Percentiles rank a stretch among this genome's conserved stretches.
Conservation (phyloP, 495 filamentous ascomycete species). For the Cercophora scortea region DNA sequence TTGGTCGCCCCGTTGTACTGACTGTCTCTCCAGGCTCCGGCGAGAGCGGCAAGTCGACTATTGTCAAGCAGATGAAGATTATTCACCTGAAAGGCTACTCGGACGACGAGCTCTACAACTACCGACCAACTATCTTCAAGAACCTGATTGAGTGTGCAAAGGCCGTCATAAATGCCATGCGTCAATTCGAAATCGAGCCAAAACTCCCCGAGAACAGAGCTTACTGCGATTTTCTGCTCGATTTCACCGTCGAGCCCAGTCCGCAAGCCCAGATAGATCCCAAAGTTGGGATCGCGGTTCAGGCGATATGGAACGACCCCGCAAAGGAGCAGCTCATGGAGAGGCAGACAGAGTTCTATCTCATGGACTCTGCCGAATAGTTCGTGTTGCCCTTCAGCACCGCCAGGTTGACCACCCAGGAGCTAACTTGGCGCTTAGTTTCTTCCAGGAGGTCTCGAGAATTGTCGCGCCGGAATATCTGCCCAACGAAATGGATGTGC, state of each 20-base stretch:
- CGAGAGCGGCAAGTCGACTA: constrained; percentile 97
- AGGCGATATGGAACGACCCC: constrained; percentile 82
- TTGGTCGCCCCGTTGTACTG: neutral
- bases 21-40: constrained; percentile 63
- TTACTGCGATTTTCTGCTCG: constrained; percentile 69
- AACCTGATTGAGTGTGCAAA: constrained; percentile 96
- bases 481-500: constrained; percentile 84
- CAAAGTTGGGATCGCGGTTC: constrained; percentile 73
- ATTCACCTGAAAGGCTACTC: constrained; percentile 97
- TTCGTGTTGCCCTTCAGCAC: constrained; percentile 38
- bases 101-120: constrained; percentile 80
- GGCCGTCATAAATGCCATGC: constrained; percentile 79
- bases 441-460: constrained; percentile 85
- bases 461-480: constrained; percentile 84
- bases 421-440: constrained; percentile 44
- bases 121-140: constrained; percentile 94
- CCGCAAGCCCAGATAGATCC: constrained; percentile 73
- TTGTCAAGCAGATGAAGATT: constrained; percentile 99
- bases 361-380: constrained; percentile 99
- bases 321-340: constrained; percentile 80
- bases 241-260: constrained; percentile 85
- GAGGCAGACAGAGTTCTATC: constrained; percentile 93
- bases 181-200: constrained; percentile 76
- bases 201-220: constrained; percentile 59
- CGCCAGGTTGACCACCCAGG: neutral